Percentiles rank a stretch among this genome's conserved stretches.
phyloP scores from a whole-genome alignment of 306 rosid species.

The Hippophae gyantsensis region DNA sequence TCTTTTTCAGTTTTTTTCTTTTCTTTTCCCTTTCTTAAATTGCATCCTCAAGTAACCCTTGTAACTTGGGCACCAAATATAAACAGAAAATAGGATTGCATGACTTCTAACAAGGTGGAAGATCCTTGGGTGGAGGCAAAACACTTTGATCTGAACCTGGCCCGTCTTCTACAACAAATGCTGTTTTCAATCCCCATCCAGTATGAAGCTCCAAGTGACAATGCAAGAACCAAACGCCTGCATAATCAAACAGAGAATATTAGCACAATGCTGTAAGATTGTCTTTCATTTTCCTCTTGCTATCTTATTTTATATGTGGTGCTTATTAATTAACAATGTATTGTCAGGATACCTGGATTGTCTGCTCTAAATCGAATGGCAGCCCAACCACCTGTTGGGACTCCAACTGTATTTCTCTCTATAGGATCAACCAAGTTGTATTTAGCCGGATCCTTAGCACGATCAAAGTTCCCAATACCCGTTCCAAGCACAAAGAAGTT shows the following conservation, averaged over 20 bases:
- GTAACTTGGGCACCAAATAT: slow-evolving; percentile 32
- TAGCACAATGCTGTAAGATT: not conserved
- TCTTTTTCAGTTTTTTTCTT: not conserved
- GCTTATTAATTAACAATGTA: not conserved
- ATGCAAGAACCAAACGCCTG: slow-evolving; percentile 45
- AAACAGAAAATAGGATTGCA: slow-evolving; percentile 8
- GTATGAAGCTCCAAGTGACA: slow-evolving; percentile 40
- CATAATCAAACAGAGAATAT: slow-evolving; percentile 4
- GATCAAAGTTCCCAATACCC: slow-evolving; percentile 26
- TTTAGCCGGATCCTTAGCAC: slow-evolving; percentile 17
- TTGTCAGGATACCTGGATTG: slow-evolving; percentile 28
- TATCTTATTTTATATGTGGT: not conserved
- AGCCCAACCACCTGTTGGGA: slow-evolving; percentile 33
- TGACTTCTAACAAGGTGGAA: slow-evolving; percentile 24
- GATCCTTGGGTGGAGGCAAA: slow-evolving; percentile 29
- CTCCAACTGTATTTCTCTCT: slow-evolving; percentile 30
- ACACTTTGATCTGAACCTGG: slow-evolving; percentile 15
- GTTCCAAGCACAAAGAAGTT: slow-evolving; percentile 29
- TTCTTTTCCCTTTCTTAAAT: slow-evolving; percentile 1
- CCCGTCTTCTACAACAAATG: slow-evolving; percentile 30
- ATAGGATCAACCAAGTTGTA: slow-evolving; percentile 26
- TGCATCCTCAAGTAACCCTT: slow-evolving; percentile 21
- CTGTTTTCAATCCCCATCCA: slow-evolving; percentile 33
- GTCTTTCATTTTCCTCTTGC: not conserved
- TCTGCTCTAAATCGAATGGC: slow-evolving; percentile 31